These are phyloP conservation scores for Effrenium voratum DNA, from an alignment of 73 alveolate genomes.

Conservation along the genomic window DNA sequence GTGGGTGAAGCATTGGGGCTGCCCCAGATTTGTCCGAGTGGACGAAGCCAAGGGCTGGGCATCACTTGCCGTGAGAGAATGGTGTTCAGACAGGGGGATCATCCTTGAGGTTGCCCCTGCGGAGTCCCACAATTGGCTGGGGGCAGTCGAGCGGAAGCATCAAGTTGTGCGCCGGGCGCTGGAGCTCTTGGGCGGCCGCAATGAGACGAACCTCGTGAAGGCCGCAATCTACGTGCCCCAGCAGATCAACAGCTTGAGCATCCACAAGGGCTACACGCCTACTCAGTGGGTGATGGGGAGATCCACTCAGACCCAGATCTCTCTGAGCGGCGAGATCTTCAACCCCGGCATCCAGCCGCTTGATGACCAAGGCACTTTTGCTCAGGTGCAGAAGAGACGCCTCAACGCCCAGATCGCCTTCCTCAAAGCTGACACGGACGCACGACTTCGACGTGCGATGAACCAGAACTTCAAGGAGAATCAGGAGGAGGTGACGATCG, in stretches of 20 bases:
- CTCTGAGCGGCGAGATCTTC: not conserved
- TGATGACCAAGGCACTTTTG: not conserved
- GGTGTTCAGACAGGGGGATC: not conserved
- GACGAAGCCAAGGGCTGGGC: slow-evolving; percentile 37
- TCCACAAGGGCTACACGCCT: too few species aligned
- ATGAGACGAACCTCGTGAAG: too few species aligned
- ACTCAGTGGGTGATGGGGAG: too few species aligned
- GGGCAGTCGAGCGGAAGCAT: slow-evolving; percentile 20
- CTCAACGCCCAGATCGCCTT: not conserved
- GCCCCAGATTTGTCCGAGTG: not conserved
- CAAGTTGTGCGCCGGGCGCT: not conserved
- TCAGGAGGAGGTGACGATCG: too few species aligned
- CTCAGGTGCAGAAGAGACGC: not conserved
- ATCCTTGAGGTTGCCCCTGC: too few species aligned
- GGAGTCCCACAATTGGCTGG: not conserved
- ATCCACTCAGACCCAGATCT: too few species aligned
- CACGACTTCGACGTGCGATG: not conserved
- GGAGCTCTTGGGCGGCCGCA: too few species aligned
- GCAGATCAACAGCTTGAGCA: too few species aligned
- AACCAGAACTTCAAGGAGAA: slow-evolving; percentile 11
- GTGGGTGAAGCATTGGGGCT: slow-evolving; percentile 22
- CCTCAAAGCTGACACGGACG: not conserved
- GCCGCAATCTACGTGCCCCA: too few species aligned
- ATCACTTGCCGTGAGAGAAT: not conserved
- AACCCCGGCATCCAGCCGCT: not conserved